phyloP scores from a whole-genome alignment of 1,284 basidiomycete genomes.

The Melanopsichium pennsylvanicum region DNA sequence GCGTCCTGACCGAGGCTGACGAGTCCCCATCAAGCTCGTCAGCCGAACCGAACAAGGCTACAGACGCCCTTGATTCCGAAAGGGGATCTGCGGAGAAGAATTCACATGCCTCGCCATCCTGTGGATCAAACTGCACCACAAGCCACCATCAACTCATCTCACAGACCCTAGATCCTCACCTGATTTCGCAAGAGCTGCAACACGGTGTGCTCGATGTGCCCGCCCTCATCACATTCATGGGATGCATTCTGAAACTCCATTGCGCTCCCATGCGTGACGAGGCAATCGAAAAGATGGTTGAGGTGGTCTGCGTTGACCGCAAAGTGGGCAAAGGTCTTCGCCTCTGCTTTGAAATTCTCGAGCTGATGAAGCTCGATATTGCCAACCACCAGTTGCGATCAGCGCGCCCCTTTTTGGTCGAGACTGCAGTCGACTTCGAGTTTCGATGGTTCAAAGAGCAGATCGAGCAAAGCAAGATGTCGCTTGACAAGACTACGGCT shows the following conservation, averaged over 20 bases:
- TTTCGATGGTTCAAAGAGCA: constrained; percentile 77
- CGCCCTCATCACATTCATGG: constrained; percentile 80
- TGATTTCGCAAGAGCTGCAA: constrained; percentile 81
- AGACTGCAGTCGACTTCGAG: constrained; percentile 82
- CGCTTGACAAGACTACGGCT: constrained; percentile 72
- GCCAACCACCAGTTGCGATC: constrained; percentile 93
- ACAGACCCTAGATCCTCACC: constrained; percentile 69
- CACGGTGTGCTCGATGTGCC: constrained; percentile 81
- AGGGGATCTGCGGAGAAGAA: background rate
- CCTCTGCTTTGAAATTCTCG: constrained; percentile 87
- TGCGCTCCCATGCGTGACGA: constrained; percentile 91
- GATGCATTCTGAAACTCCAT: constrained; percentile 83
- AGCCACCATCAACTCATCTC: constrained; percentile 66
- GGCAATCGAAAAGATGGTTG: constrained; percentile 82
- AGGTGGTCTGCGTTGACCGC: constrained; percentile 39
- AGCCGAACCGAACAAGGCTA: constrained; percentile 1
- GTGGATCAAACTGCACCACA: constrained; percentile 13
- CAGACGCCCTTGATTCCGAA: background rate
- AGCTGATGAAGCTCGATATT: constrained; percentile 95
- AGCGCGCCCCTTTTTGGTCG: constrained; percentile 82
- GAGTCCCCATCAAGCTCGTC: background rate
- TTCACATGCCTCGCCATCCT: background rate
- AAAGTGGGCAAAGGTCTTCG: constrained; percentile 77
- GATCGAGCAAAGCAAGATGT: constrained; percentile 69
- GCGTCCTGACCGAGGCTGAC: constrained; percentile 70